Conservation (phyloP, 352 stramenopile genomes). For the Pythium folliculosum region DNA sequence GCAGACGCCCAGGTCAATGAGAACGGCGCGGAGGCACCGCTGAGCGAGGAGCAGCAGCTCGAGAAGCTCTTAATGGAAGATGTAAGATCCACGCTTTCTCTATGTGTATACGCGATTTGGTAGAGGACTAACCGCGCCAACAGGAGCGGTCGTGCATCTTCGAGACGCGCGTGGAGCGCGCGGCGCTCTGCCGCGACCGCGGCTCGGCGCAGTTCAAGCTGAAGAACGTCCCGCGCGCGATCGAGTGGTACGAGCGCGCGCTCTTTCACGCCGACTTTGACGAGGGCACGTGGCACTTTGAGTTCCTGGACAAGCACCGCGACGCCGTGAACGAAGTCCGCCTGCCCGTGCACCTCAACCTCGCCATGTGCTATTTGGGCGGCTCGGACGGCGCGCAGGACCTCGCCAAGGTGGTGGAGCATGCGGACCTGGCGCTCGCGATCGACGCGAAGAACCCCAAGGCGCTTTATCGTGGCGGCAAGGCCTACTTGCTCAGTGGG, state of each 20-base stretch:
- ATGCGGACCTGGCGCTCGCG: slow-evolving; percentile 62
- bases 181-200: slow-evolving; percentile 59
- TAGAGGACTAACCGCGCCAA: too few species aligned
- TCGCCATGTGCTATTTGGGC: slow-evolving; percentile 72
- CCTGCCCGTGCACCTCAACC: slow-evolving; percentile 78
- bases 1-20: neutral
- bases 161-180: slow-evolving; percentile 74
- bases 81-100: neutral
- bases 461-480: slow-evolving; percentile 77
- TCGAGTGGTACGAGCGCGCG: slow-evolving; percentile 77
- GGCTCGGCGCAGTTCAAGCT: slow-evolving; percentile 63
- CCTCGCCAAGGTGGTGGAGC: slow-evolving; percentile 56
- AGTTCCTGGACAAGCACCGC: slow-evolving; percentile 79
- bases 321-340: slow-evolving; percentile 70
- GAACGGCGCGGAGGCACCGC: neutral
- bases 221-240: slow-evolving; percentile 44
- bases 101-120: too few species aligned
- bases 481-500: slow-evolving; percentile 55
- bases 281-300: slow-evolving; percentile 84
- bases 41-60: slow-evolving; percentile 23
- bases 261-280: slow-evolving; percentile 85
- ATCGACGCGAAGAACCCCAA: slow-evolving; percentile 85
- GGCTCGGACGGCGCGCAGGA: slow-evolving; percentile 31
- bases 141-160: slow-evolving; percentile 87
- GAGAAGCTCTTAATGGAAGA: slow-evolving; percentile 27